Evolutionary conservation across 1,139 yeast genomes (phyloP), one percentile per base, ranked within the genome.

Genomic region (Torulaspora globosa): DNA sequence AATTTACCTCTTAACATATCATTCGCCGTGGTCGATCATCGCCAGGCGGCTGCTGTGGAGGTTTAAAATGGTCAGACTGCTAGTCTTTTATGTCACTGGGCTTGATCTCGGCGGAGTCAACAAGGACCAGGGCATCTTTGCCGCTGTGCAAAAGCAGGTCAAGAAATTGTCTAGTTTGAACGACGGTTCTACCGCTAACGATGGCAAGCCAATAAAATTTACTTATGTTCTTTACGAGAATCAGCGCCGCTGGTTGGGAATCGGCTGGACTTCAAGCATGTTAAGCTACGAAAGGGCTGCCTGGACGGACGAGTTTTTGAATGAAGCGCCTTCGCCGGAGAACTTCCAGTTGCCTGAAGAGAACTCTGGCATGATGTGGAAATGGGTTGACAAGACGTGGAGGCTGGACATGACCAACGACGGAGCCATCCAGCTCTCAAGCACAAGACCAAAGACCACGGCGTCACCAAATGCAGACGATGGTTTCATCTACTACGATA

Each of bases 161-260:
- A 55, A 53, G 39, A 60, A 56, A 38, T 41, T 61, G 33, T 53
- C 61, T 6, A 51, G 58, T 6, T 41, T 46, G 1, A 52, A 43
- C 29, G 51, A 43, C 24, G 52, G 41, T 27, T 45, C 51, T 18
- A 34, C 54, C 2, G 51, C 50, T 31, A 54, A 82, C 31, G 80
- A 81, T 54, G 83, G 79, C 28, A 82, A 78, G 57, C 75, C 95
- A 3, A 90, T 86, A 21, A 72, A 90, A 51, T 92, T 90, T 65
- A 88, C 97, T 5, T 92, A 87, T 65, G 96, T 88, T 2, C 74
- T 92, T n/a, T 89, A 82, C 67, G 98, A 92, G 66, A 92, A 92
- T 65, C 98, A 92, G 69, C 80, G 98, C 61, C 81, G 95, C 58
- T 92, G 98, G 98, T 73, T 92, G 38, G 98, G 97, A 9, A 87